Conservation (phyloP, 2,329 filamentous ascomycete genomes). For the Scorias spongiosa region DNA sequence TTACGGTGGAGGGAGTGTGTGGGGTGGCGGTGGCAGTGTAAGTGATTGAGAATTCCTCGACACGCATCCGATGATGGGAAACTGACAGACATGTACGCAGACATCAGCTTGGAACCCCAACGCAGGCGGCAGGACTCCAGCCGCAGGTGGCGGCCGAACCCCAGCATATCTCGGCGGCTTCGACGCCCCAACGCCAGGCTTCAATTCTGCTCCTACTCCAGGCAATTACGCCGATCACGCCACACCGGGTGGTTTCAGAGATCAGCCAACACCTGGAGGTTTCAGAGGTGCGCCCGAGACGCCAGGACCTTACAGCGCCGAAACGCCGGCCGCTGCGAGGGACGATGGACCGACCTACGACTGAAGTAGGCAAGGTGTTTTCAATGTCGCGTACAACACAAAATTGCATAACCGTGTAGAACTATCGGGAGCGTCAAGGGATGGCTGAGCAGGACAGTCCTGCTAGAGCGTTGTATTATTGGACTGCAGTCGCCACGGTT, state of each 20-base stretch:
- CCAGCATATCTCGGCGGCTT: constrained; percentile 41
- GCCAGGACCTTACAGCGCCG: constrained; percentile 34
- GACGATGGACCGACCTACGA: constrained; percentile 29
- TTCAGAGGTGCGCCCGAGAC: constrained; percentile 38
- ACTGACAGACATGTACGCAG: constrained; percentile 9
- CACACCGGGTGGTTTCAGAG: constrained; percentile 24
- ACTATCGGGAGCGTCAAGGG: too few species aligned
- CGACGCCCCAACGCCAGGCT: constrained; percentile 44
- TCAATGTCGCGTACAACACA: too few species aligned
- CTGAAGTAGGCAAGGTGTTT: constrained; percentile 4
- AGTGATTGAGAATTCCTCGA: constrained; percentile 2
- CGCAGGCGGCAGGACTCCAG: constrained; percentile 34
- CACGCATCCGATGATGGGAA: constrained; percentile 1
- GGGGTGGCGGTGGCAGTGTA: constrained; percentile 11
- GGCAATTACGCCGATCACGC: constrained; percentile 20
- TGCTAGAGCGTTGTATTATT: too few species aligned
- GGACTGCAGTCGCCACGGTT: too few species aligned
- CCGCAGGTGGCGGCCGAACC: constrained; percentile 43
- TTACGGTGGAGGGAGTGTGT: constrained; percentile 13
- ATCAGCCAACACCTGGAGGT: constrained; percentile 22
- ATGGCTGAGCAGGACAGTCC: too few species aligned
- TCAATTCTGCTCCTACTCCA: constrained; percentile 28
- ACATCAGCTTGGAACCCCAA: constrained; percentile 24
- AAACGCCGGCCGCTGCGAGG: constrained; percentile 37
- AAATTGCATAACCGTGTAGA: too few species aligned